Conservation (phyloP, 371 early-diverging fungal species). For the Zychaea mexicana region DNA sequence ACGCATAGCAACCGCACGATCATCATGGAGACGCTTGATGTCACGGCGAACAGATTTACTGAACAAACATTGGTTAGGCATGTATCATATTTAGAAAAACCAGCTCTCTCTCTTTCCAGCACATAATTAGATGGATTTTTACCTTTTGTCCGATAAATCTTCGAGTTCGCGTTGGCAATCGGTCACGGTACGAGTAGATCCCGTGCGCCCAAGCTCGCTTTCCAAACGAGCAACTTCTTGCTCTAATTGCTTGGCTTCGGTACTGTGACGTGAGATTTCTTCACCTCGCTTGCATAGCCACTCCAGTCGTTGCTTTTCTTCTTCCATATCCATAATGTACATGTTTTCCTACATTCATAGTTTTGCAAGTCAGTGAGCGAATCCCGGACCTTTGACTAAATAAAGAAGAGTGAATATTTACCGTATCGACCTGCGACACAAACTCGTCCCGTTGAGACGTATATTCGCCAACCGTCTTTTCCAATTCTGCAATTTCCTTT, state of each 20-base stretch:
- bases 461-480: conserved; percentile 46
- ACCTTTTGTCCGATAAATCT: conserved; percentile 49
- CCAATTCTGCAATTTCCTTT: conserved; percentile 21
- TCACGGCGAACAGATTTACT: conserved; percentile 48
- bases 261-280: conserved; percentile 36
- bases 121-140: no score
- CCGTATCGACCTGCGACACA: conserved; percentile 7
- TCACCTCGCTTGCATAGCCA: conserved; percentile 33
- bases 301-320: conserved; percentile 22
- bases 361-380: no score
- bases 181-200: conserved; percentile 64
- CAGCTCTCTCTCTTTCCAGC: no score
- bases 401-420: background rate
- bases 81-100: no score
- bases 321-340: conserved; percentile 24
- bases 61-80: background rate
- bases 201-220: conserved; percentile 59
- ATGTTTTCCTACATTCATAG: conserved; percentile 1
- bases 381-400: no score
- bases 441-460: conserved; percentile 31
- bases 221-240: conserved; percentile 54
- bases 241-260: conserved; percentile 35
- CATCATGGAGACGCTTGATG: conserved; percentile 55
- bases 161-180: conserved; percentile 72
- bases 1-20: conserved; percentile 40